phyloP scores from a whole-genome alignment of 2,329 filamentous ascomycete genomes.

The Coccinonectria pachysandricola region DNA sequence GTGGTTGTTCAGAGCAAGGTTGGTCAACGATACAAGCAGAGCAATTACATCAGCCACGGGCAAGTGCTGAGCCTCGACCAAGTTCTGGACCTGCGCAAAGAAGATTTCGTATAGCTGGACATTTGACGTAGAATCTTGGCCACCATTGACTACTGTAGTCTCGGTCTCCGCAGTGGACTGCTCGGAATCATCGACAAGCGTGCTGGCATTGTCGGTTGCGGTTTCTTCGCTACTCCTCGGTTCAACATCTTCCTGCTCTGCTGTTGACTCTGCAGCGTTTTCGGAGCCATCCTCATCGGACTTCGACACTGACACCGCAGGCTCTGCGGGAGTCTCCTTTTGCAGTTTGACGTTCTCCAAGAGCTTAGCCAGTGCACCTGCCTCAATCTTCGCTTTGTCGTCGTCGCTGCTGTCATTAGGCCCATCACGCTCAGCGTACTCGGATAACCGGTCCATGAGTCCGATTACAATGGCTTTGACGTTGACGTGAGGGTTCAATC shows the following conservation, averaged over 20 bases:
- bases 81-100: constrained; percentile 87
- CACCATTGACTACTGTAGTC: constrained; percentile 36
- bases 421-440: constrained; percentile 85
- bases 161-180: constrained; percentile 37
- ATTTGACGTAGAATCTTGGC: constrained; percentile 35
- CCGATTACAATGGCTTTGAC: constrained; percentile 97
- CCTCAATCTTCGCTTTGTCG: constrained; percentile 66
- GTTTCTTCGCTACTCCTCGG: constrained; percentile 22
- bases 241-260: constrained; percentile 17
- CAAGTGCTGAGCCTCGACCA: constrained; percentile 83
- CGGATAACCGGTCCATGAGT: constrained; percentile 89
- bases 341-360: constrained; percentile 67
- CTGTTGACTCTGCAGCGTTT: constrained; percentile 14
- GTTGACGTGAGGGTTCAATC: constrained; percentile 92
- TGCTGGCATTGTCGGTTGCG: constrained; percentile 22
- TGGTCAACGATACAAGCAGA: constrained; percentile 83
- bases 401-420: constrained; percentile 57
- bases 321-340: constrained; percentile 34
- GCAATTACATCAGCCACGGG: constrained; percentile 93
- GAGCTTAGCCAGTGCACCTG: constrained; percentile 69
- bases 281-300: constrained; percentile 10
- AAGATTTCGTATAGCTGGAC: constrained; percentile 95
- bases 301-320: constrained; percentile 11
- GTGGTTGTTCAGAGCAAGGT: constrained; percentile 92
- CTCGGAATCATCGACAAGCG: constrained; percentile 22